Evolutionary conservation across 805 yeast genomes (phyloP).

Genomic region (Nadsonia fulvescens): DNA sequence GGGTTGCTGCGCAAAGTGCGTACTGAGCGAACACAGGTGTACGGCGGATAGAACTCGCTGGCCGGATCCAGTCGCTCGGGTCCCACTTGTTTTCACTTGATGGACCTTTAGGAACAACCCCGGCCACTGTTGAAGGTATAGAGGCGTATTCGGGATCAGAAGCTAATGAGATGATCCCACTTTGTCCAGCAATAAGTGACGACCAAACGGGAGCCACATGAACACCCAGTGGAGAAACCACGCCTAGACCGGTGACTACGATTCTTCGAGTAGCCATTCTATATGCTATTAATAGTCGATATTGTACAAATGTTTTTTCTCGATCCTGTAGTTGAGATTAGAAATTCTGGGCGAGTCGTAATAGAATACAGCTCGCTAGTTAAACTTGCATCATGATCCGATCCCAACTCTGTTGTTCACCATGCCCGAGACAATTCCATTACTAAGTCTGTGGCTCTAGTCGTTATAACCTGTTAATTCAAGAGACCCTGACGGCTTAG

Average conservation of each 20-base stretch:
- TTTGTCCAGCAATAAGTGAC: conserved; percentile 16
- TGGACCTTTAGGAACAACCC: conserved; percentile 42
- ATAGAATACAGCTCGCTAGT: no score
- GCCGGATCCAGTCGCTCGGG: conserved; percentile 29
- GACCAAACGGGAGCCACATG: conserved; percentile 26
- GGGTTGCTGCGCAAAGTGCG: conserved; percentile 57
- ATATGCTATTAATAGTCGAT: not conserved
- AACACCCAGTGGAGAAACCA: conserved; percentile 72
- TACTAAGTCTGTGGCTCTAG: no score
- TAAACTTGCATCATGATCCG: not conserved
- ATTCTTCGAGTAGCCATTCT: conserved; percentile 31
- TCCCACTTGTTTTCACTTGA: conserved; percentile 32
- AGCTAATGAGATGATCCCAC: conserved; percentile 24
- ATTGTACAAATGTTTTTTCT: not conserved
- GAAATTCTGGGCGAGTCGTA: no score
- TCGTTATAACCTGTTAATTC: no score
- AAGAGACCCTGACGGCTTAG: no score
- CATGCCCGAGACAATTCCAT: no score
- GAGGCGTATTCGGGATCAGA: conserved; percentile 29
- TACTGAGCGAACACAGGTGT: conserved; percentile 60
- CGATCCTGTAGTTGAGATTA: no score
- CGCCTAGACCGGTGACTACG: conserved; percentile 83
- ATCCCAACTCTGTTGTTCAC: no score
- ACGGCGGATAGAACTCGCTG: conserved; percentile 33
- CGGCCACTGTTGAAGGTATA: conserved; percentile 61